Conservation (phyloP, 257 asterid species). For the Cinchona pubescens region DNA sequence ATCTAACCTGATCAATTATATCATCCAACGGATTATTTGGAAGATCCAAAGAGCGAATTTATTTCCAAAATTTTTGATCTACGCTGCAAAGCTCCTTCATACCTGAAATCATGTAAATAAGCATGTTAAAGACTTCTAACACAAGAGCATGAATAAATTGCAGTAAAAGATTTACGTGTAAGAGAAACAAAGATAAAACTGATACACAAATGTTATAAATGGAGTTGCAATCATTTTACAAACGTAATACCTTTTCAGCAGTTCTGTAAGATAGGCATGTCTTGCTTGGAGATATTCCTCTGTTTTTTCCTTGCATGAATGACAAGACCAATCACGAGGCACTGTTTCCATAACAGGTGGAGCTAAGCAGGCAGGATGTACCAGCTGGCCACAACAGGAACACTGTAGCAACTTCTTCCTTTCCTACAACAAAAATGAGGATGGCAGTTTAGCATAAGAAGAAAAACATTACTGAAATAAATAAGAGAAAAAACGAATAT, state of each 20-base stretch:
- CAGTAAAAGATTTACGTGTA: background rate
- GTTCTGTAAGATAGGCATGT: slow-evolving; percentile 66
- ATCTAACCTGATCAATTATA: slow-evolving; percentile 83
- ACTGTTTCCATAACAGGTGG: slow-evolving; percentile 76
- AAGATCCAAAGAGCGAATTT: slow-evolving; percentile 85
- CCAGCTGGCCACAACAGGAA: slow-evolving; percentile 76
- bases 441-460: slow-evolving; percentile 7
- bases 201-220: slow-evolving; percentile 3
- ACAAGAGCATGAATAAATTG: background rate
- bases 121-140: background rate
- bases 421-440: slow-evolving; percentile 53
- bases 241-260: slow-evolving; percentile 55
- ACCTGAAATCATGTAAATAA: slow-evolving; percentile 41
- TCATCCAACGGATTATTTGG: slow-evolving; percentile 99
- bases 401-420: slow-evolving; percentile 91
- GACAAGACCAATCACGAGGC: slow-evolving; percentile 83
- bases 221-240: background rate
- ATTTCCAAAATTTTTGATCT: slow-evolving; percentile 66
- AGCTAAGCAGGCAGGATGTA: slow-evolving; percentile 77
- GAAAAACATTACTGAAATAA: slow-evolving; percentile 1
- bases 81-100: slow-evolving; percentile 78
- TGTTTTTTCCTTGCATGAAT: slow-evolving; percentile 83
- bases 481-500: slow-evolving; percentile 11
- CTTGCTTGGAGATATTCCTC: slow-evolving; percentile 85
- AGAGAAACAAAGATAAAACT: slow-evolving; percentile 4